phyloP scores from a whole-genome alignment of 75 land plant species.

The Pseudotsuga menziesii region DNA sequence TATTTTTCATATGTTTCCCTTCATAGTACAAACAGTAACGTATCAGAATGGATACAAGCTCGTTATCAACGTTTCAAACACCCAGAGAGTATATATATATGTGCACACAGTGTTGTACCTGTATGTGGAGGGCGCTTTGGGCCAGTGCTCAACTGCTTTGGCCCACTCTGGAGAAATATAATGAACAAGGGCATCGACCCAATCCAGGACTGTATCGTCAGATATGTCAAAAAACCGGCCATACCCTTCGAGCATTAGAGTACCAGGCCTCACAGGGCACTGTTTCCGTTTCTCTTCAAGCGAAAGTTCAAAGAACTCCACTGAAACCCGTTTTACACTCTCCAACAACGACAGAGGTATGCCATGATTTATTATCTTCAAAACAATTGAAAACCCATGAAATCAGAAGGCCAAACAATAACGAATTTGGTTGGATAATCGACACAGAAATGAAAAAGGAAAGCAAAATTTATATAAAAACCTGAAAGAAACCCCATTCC shows the following conservation, averaged over 20 bases:
- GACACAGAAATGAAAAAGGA: not conserved
- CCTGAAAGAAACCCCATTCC: conserved; percentile 13
- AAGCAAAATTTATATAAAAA: not conserved
- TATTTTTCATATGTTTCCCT: conserved; percentile 6
- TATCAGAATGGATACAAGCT: not conserved
- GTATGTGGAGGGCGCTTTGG: conserved; percentile 3
- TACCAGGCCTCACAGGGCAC: conserved; percentile 10
- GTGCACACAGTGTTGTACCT: not conserved
- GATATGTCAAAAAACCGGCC: conserved; percentile 3
- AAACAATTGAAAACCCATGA: not conserved
- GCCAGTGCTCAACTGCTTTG: conserved; percentile 7
- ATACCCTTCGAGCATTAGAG: not conserved
- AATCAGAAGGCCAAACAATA: not conserved
- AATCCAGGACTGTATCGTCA: conserved; percentile 5
- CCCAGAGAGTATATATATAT: not conserved
- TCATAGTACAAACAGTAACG: not conserved
- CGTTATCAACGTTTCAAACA: not conserved
- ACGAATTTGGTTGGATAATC: no score
- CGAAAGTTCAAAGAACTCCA: conserved; percentile 5
- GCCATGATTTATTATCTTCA: conserved; percentile 9
- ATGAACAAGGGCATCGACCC: conserved; percentile 12
- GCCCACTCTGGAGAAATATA: conserved; percentile 1
- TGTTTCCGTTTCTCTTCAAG: conserved; percentile 1
- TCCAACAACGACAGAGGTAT: conserved; percentile 7
- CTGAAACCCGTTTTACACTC: not conserved